Base-by-base conservation (phyloP, 768 basidiomycete species). In the Leccinellum luteum region DNA sequence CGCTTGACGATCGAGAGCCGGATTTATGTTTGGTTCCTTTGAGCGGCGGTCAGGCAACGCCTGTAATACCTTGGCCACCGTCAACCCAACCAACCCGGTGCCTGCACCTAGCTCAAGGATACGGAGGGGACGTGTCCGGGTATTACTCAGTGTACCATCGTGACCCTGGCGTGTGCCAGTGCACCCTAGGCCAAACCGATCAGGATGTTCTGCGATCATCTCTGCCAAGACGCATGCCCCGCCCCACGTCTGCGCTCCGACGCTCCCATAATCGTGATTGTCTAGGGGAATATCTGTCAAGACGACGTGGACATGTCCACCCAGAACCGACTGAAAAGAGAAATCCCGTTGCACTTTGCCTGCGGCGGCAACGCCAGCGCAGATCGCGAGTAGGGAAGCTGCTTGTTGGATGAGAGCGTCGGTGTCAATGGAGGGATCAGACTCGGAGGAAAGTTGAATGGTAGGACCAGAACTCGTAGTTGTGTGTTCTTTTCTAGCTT, bases 161-260 rank as follows among this genome's bases (percentile, higher is more conserved):
- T 12, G 30, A n/a, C 15, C 0, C 25, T 19, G n/a, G 41, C 15
- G 47, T 2, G 23, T 17, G 6, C 23, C 17, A 31, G n/a, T 19
- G 13, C 14, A 23, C 19, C 50, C 54, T 6, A 84, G 66, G 9
- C 80, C 81, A 65, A 87, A 91, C 27, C 60, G 60, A 3, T 61
- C 66, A 0, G 91, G 88, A 30, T 76, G 67, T 28, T 85, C 78
- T 3, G 81, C 81, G 41, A 94, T 82, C 73, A 85, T 80, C 66
- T 91, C 87, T 0, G 91, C 83, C 55, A 95, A 78, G 7, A 94
- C 82, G 62, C 87, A 92, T 3, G 90, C 87, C 10, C 87, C 84
- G 4, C 91, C 92, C 93, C 92, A 95, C 0, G 92, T 94, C 73
- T 94, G 92, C 27, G 90, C 85, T 1, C 92, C 92, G 17, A 92